A percentile compares a stretch with the other conserved stretches of the same genome.
These are phyloP conservation scores for Gentiana macrophylla DNA, from an alignment of 257 asterid species.

Conservation along the genomic window DNA sequence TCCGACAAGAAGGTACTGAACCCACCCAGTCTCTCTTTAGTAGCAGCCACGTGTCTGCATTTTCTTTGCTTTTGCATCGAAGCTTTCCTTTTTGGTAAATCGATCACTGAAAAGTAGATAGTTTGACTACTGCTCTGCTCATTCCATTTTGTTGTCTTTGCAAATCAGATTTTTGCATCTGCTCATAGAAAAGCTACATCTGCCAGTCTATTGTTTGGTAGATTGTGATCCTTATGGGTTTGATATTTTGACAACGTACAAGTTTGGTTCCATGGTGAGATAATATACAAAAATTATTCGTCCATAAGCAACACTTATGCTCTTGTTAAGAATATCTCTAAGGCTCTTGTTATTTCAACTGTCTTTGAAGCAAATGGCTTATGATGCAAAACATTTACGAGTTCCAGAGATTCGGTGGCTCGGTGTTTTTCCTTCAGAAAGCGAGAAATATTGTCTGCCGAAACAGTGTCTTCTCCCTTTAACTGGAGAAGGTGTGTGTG, in stretches of 20 bases:
- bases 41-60: too few species aligned
- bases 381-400: slow-evolving; percentile 57
- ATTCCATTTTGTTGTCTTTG: not conserved
- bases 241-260: slow-evolving; percentile 71
- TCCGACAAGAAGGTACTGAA: slow-evolving; percentile 70
- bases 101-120: too few species aligned
- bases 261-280: slow-evolving; percentile 83
- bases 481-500: slow-evolving; percentile 48
- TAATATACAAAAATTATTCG: not conserved
- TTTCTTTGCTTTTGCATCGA: not conserved
- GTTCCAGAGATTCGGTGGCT: slow-evolving; percentile 79
- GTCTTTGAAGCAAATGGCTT: slow-evolving; percentile 76
- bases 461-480: slow-evolving; percentile 72
- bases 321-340: too few species aligned
- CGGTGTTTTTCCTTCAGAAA: slow-evolving; percentile 82
- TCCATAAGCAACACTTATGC: too few species aligned
- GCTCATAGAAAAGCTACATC: slow-evolving; percentile 46
- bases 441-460: slow-evolving; percentile 55
- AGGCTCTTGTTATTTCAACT: not conserved
- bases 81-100: not conserved
- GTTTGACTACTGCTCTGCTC: too few species aligned
- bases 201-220: slow-evolving; percentile 78
- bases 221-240: slow-evolving; percentile 93
- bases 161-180: slow-evolving; percentile 62
- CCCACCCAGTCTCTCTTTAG: too few species aligned